Conservation (phyloP, 108 stramenopile genomes). For the Licmophora abbreviata region DNA sequence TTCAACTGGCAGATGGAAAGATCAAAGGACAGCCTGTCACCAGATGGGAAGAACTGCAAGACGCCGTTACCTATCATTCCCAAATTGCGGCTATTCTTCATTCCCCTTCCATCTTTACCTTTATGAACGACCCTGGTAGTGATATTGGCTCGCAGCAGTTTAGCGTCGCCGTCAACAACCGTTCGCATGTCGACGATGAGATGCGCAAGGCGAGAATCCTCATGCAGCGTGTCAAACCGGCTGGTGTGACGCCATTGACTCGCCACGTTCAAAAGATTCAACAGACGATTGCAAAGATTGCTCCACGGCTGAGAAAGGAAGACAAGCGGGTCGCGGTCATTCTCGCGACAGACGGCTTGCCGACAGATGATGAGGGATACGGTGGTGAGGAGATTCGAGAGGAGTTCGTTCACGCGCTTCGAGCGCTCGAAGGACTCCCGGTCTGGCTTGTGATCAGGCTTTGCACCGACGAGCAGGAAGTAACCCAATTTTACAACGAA, state of each 20-base stretch:
- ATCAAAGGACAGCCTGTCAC: slow-evolving; percentile 26
- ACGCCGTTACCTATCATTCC: slow-evolving; percentile 54
- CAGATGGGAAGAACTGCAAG: slow-evolving; percentile 62
- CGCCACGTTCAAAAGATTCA: slow-evolving; percentile 29
- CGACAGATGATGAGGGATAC: slow-evolving; percentile 40
- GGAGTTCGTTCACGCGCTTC: slow-evolving; percentile 21
- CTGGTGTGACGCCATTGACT: slow-evolving; percentile 1
- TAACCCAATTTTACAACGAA: slow-evolving; percentile 45
- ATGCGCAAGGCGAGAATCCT: slow-evolving; percentile 15
- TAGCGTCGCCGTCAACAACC: slow-evolving; percentile 20
- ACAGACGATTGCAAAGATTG: slow-evolving; percentile 20
- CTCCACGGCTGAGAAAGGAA: slow-evolving; percentile 18
- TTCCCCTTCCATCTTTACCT: slow-evolving; percentile 45
- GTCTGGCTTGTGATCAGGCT: slow-evolving; percentile 53
- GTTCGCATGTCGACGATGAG: slow-evolving; percentile 19
- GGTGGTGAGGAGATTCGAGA: slow-evolving; percentile 9
- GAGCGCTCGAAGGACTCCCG: slow-evolving; percentile 31
- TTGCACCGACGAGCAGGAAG: slow-evolving; percentile 53
- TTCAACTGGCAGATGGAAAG: slow-evolving; percentile 9
- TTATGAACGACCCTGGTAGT: slow-evolving; percentile 53
- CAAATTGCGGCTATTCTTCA: slow-evolving; percentile 47
- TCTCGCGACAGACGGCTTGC: slow-evolving; percentile 55
- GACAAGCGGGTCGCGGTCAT: slow-evolving; percentile 44
- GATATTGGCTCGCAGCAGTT: slow-evolving; percentile 41
- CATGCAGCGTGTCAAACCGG: not conserved